Base-by-base conservation (phyloP, 108 stramenopile species). In the Conticribra guillardii region DNA sequence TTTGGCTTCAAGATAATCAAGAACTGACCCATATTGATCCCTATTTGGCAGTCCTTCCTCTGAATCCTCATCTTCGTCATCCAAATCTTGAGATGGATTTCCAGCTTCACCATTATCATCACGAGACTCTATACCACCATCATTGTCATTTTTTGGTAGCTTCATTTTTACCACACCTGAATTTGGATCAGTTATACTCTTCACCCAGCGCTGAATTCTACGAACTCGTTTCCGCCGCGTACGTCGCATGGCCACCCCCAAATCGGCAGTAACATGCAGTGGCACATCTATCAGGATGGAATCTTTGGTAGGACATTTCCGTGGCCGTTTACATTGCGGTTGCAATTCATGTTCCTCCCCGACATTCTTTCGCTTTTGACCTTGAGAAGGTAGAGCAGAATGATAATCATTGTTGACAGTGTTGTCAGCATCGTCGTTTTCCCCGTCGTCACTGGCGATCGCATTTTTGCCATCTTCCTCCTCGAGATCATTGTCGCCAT, bases 1-100 rank as follows among this genome's bases (percentile, higher is more conserved):
- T 59, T 95, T 95, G 29, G 93, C 93, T 58, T 95, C 93, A 8
- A 95, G 56, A 58, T 95, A 95, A 82, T 95, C 93, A 4, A 92
- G 23, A 2, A 92, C 71, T 3, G 84, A 84, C 17, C 84, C 85
- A 59, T 84, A 92, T 32, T 90, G 83, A 18, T 81, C 73, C 17
- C 64, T 76, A 5, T 75, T 67, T 16, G 85, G 85, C 1, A 78
- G 56, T 32, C 37, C 46, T 26, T 57, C 67, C 45, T 60, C 66
- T 24, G 19, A 31, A 14, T 52, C 76, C 18, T 81, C 71, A 14
- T 77, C 71, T 19, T n/a, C n/a, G n/a, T 57, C 62, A 22, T 60
- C 69, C 9, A 3, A 0, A 28, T 61, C 79, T 0, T 63, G 53
- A 31, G 67, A 50, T 16, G 34, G n/a, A 49, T 70, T 62, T 19